Percentiles rank a stretch among this genome's conserved stretches.
Conservation (phyloP, 2,329 filamentous ascomycete genomes). For the Botrytis paeoniae region DNA sequence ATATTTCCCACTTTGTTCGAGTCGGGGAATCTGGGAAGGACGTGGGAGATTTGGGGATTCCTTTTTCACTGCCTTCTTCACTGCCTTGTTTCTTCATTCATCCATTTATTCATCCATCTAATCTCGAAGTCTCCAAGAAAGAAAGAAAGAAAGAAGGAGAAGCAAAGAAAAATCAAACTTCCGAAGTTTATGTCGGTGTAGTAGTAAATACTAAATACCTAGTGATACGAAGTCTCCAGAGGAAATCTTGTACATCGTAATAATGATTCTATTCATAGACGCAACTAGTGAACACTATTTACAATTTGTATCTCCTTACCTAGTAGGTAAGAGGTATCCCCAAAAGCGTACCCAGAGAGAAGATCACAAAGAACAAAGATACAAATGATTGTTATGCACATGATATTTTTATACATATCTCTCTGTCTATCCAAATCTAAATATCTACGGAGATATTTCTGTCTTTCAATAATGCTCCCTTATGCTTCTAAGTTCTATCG, state of each 20-base stretch:
- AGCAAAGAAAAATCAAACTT: not conserved
- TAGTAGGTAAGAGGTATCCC: too few species aligned
- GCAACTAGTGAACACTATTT: not conserved
- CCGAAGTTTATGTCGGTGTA: not conserved
- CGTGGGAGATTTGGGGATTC: not conserved
- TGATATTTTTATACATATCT: not conserved
- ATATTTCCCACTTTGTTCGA: slow-evolving; percentile 2
- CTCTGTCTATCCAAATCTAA: too few species aligned
- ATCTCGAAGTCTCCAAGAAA: not conserved
- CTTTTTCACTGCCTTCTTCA: not conserved
- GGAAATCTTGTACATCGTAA: not conserved
- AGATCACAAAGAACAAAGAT: not conserved
- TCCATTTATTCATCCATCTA: not conserved
- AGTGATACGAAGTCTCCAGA: not conserved
- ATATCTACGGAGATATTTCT: too few species aligned
- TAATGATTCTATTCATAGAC: slow-evolving; percentile 4
- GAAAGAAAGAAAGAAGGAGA: not conserved
- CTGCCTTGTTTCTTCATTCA: not conserved
- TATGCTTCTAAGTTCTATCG: not conserved
- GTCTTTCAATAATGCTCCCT: not conserved
- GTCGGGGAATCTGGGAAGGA: not conserved
- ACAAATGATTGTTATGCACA: not conserved
- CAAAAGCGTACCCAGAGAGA: not conserved
- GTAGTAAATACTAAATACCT: not conserved
- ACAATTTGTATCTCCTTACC: too few species aligned